Base-by-base conservation (phyloP, 2,329 filamentous ascomycete genomes). In the Keithomyces neogunnii region DNA sequence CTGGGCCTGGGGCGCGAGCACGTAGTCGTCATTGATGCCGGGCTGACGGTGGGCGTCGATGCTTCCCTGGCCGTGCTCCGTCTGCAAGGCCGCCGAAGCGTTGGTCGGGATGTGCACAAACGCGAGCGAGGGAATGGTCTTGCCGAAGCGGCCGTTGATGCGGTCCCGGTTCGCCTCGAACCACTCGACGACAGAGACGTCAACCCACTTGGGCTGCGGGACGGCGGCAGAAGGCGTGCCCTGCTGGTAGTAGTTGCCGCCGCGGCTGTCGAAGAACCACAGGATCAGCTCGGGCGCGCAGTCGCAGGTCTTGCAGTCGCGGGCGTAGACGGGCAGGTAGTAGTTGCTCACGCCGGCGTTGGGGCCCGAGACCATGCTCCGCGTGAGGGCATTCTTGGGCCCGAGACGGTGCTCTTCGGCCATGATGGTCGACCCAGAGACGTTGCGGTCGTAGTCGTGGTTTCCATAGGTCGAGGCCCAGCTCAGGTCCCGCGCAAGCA, bases 381-480 rank as follows among this genome's bases (percentile, higher is more conserved):
- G 55, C 3, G 73, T 75, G 1, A 66, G 68, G 2, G 69, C 60
- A 45, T 72, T 70, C 2, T 19, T 19, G 19, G 59, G 58, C 60
- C 65, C 72, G 5, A 50, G 54, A 1, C 61, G 61, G 57, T 76
- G 73, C 2, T 69, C 68, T 26, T 55, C 62, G 3, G 74, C 59
- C 30, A 76, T 72, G 2, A 60, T 53, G 35, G 61, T 59, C 28
- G 74, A 73, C 0, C 75, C 76, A 6, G 85, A 65, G 53, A 84
- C 84, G 60, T 70, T 77, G 30, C 79, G 19, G 19, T 19, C 67
- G 45, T 75, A 74, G 56, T 89, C 85, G 57, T 89, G 85, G 51
- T 88, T 88, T 0, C 85, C 85, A 54, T 88, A 88, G 0, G 83
- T 83, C 1, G 80, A 82, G 1, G 83, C 83, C 79, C 83, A 88